Evolutionary conservation across 768 basidiomycete species (phyloP).

Genomic region (Tricholoma bakamatsutake): DNA sequence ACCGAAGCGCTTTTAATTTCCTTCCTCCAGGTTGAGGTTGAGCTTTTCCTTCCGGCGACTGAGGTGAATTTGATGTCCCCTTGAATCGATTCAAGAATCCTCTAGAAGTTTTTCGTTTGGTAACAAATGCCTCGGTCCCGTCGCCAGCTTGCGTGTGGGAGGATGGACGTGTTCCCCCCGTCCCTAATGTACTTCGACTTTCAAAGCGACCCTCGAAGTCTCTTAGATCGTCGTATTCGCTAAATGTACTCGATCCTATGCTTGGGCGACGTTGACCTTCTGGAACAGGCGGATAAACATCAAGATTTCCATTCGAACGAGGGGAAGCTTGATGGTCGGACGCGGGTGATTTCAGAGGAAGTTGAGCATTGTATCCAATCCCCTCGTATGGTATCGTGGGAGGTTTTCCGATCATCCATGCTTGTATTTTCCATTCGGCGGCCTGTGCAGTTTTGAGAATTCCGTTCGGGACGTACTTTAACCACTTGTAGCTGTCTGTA

Average conservation of each 20-base stretch:
- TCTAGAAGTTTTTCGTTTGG: constrained; percentile 55
- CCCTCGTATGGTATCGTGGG: constrained; percentile 81
- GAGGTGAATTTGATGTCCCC: constrained; percentile 37
- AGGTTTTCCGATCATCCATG: constrained; percentile 96
- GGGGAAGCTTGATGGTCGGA: constrained; percentile 21
- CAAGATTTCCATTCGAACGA: constrained; percentile 22
- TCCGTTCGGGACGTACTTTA: constrained; percentile 92
- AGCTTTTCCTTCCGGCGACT: constrained; percentile 38
- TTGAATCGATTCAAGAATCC: constrained; percentile 65
- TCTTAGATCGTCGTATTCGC: constrained; percentile 82
- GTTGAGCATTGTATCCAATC: constrained; percentile 68
- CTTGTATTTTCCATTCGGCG: constrained; percentile 95
- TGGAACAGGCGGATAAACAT: constrained; percentile 24
- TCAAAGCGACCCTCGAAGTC: constrained; percentile 87
- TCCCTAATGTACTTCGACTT: constrained; percentile 68
- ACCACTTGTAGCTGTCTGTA: constrained; percentile 86
- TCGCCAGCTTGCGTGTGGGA: constrained; percentile 20
- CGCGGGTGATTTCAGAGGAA: constrained; percentile 15
- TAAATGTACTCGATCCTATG: constrained; percentile 65
- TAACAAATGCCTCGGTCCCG: constrained; percentile 29
- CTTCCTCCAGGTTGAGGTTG: constrained; percentile 31
- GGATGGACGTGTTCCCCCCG: constrained; percentile 23
- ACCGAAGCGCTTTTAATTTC: constrained; percentile 68
- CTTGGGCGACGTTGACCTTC: constrained; percentile 59
- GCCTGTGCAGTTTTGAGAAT: constrained; percentile 93